A percentile compares a stretch with the other conserved stretches of the same genome.
Conservation (phyloP, 441 rosid genomes). For the Gossypium gossypioides region DNA sequence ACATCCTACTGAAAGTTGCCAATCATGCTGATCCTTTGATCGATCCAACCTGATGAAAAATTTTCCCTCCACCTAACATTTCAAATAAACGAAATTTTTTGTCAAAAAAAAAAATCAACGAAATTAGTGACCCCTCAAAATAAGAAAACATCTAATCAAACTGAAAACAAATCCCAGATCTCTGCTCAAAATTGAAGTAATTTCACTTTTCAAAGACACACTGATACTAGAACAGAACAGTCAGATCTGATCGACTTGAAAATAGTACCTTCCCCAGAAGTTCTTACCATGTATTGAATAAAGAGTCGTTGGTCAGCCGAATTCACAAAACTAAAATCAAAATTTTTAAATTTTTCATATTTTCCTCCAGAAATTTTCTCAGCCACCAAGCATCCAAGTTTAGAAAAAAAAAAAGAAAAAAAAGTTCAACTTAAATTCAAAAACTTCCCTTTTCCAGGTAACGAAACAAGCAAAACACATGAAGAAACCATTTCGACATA, state of each 20-base stretch:
- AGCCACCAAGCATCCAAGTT: not conserved
- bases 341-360: not conserved
- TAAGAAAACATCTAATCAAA: not conserved
- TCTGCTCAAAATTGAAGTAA: not conserved
- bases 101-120: slow-evolving; percentile 11
- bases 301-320: not conserved
- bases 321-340: slow-evolving; percentile 1
- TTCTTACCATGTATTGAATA: not conserved
- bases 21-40: slow-evolving; percentile 30
- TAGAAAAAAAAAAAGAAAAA: not conserved
- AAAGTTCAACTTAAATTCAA: not conserved
- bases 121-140: slow-evolving; percentile 9
- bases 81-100: slow-evolving; percentile 14
- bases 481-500: not conserved
- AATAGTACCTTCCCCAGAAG: not conserved
- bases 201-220: not conserved
- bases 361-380: not conserved
- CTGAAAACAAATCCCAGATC: not conserved
- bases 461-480: not conserved
- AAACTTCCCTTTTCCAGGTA: not conserved
- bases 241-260: not conserved
- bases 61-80: slow-evolving; percentile 60
- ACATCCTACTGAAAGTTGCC: slow-evolving; percentile 78
- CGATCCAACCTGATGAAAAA: slow-evolving; percentile 49
- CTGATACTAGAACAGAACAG: not conserved